These are phyloP conservation scores for Vararia minispora DNA, from an alignment of 768 basidiomycete genomes.

Conservation along the genomic window DNA sequence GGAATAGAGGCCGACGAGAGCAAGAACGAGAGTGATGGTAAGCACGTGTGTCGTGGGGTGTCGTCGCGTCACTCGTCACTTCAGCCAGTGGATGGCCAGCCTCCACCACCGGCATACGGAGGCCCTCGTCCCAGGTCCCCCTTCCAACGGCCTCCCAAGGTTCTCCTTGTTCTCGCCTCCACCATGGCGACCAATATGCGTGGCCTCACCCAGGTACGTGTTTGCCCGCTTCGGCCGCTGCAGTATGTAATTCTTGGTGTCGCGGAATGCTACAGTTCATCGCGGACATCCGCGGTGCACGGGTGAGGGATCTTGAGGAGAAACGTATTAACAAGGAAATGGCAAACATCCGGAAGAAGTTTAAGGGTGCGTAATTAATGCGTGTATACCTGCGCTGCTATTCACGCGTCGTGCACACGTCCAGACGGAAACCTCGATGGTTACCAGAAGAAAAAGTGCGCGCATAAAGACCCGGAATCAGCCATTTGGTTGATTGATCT, in stretches of 20 bases:
- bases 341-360: slow-evolving; percentile 98
- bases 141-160: slow-evolving; percentile 6
- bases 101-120: no score
- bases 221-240: neutral
- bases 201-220: slow-evolving; percentile 77
- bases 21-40: no score
- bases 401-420: neutral
- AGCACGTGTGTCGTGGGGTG: no score
- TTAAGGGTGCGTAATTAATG: slow-evolving; percentile 58
- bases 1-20: no score
- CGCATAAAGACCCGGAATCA: slow-evolving; percentile 2
- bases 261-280: slow-evolving; percentile 61
- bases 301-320: slow-evolving; percentile 95
- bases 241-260: neutral
- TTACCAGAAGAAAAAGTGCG: slow-evolving; percentile 87
- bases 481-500: neutral
- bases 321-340: slow-evolving; percentile 99
- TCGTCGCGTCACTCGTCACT: no score
- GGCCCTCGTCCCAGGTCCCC: neutral
- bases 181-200: slow-evolving; percentile 86
- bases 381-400: neutral
- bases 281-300: slow-evolving; percentile 93
- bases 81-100: no score
- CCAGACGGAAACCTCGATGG: slow-evolving; percentile 79
- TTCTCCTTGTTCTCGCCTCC: slow-evolving; percentile 1